Conservation (phyloP, 2,329 filamentous ascomycete species). For the Fonsecaea nubica region DNA sequence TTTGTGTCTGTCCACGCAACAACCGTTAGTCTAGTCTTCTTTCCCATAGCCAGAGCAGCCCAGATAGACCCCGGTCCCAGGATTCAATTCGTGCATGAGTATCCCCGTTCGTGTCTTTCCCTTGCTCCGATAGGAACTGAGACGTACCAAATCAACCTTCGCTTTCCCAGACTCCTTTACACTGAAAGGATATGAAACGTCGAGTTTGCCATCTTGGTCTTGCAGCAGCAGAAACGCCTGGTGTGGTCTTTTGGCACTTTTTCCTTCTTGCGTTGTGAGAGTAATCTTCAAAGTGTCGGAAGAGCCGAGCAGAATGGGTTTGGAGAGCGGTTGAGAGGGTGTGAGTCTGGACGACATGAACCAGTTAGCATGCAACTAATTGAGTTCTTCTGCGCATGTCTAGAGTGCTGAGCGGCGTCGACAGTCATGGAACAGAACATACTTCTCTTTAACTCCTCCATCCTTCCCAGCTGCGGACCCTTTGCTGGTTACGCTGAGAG, state of each 20-base stretch:
- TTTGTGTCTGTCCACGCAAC: slow-evolving; percentile 69
- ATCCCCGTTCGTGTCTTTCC: neutral
- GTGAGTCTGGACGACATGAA: slow-evolving; percentile 58
- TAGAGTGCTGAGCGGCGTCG: neutral
- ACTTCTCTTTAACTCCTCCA: slow-evolving; percentile 63
- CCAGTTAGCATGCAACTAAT: neutral
- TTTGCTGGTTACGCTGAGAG: slow-evolving; percentile 65
- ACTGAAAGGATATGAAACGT: slow-evolving; percentile 82
- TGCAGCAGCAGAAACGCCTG: slow-evolving; percentile 88
- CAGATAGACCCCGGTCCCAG: neutral
- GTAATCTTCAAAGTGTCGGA: slow-evolving; percentile 80
- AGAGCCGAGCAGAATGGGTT: slow-evolving; percentile 68
- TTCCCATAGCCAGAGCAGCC: neutral
- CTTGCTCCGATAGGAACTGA: neutral
- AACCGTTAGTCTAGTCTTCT: slow-evolving; percentile 3
- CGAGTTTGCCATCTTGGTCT: slow-evolving; percentile 76
- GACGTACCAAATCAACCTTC: slow-evolving; percentile 79
- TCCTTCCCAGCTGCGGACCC: slow-evolving; percentile 55
- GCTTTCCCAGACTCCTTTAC: slow-evolving; percentile 89
- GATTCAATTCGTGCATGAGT: neutral
- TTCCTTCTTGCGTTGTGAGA: slow-evolving; percentile 80
- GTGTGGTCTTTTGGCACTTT: slow-evolving; percentile 82
- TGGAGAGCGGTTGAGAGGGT: slow-evolving; percentile 65
- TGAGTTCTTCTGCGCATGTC: slow-evolving; percentile 13
- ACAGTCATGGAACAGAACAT: slow-evolving; percentile 22